Base-by-base conservation (phyloP, 495 filamentous ascomycete genomes). In the Aspergillus saccharolyticus region DNA sequence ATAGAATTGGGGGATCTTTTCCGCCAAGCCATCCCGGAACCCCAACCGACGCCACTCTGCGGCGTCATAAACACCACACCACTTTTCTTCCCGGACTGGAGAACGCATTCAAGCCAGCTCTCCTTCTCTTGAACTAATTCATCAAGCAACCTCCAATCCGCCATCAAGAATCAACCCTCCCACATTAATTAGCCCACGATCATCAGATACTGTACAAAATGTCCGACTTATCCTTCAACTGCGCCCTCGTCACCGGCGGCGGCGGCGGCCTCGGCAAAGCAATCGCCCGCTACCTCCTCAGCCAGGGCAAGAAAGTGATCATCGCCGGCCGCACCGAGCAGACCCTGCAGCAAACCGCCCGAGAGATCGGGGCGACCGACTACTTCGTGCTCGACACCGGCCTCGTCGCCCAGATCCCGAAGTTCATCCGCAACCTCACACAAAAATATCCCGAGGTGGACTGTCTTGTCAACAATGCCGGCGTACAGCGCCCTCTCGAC, bases 351-450 rank as follows among this genome's bases (percentile, higher is more conserved):
- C 18, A 59, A 5, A 60, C 73, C 9, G 68, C 67, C 10, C 61
- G 66, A 42, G 72, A 75, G 28, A 74, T 77, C 51, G 67, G 67
- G 0, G 69, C 67, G 2, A 62, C 68, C 4, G 66, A 55, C 1
- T 77, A 76, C 64, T 76, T 71, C 52, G 63, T 75, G 4, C 70
- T 81, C 2, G 77, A 80, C 63, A 75, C 71, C 0, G 72, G 77
- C 18, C 63, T 71, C 28, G 63, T 67, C 21, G 43, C 42, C 7
- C 43, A 57, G 3, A 74, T 81, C 19, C 64, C 75, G 0, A 24
- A 52, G 9, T 77, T 81, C 56, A 66, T 78, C 56, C 42, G 62
- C 17, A 54, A 60, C 4, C 45, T 76, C 21, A 69, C 63, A 9
- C 47, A 30, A 14, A 68, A 77, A 21, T 68, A 81, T 56, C 75